Base-by-base conservation (phyloP, 768 basidiomycete genomes). In the Mycena belliarum region DNA sequence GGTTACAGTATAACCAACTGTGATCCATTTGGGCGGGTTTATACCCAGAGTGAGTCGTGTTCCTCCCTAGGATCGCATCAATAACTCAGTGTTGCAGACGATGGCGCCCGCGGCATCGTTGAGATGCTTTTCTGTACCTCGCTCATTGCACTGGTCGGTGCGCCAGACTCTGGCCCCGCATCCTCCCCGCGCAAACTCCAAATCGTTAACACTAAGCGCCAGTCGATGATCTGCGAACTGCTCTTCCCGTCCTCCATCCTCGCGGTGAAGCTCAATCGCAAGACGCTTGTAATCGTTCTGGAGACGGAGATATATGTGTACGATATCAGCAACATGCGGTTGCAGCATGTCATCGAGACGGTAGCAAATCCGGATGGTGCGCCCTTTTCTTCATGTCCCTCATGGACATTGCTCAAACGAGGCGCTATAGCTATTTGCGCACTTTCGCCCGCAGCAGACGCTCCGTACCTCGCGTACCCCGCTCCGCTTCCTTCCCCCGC, bases 51-150 rank as follows among this genome's bases (percentile, higher is more conserved):
- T 95, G 70, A 70, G 93, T 82, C 42, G 52, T 18, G 43, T 48
- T 37, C 20, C n/a, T 9, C 10, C 24, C 29, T 20, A 16, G 29
- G 29, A 14, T 49, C 21, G 33, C 33, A 32, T 32, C 29, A 6
- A 14, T 32, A 32, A n/a, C n/a, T n/a, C n/a, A n/a, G n/a, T n/a
- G n/a, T n/a, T n/a, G 28, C 59, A 93, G 96, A 90, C 66, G 95
- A 98, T 57, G 95, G 96, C 9, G 93, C 96, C 2, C 84, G 91
- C 18, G 94, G 95, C 23, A 97, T 97, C 61, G 96, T 98, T 16
- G 97, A 99, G 74, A 99, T 99, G 97, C 80, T 99, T 57, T 99
- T 99, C 78, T 98, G 95, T 76, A 99, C 97, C 6, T 97, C 95
- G 21, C 84, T 99, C 60, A 93, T 99, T 45, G 97, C 97, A 1